These are phyloP conservation scores for Trichoderma virens DNA, from an alignment of 495 filamentous ascomycete species.

Conservation along the genomic window DNA sequence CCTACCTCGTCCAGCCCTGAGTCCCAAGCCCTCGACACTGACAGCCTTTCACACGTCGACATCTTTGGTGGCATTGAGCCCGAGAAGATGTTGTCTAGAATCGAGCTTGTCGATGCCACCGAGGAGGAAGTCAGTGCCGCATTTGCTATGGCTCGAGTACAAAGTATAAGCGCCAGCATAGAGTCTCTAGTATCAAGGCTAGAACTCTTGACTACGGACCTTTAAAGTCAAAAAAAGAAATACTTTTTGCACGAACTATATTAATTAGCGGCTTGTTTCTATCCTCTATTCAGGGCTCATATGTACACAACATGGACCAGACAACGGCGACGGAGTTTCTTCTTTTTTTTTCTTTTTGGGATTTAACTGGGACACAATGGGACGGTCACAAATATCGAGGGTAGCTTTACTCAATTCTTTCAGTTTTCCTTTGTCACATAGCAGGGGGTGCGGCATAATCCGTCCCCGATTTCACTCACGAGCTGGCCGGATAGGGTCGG, in stretches of 20 bases:
- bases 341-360: not conserved
- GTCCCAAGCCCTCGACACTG: slow-evolving; percentile 22
- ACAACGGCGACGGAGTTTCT: not conserved
- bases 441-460: too few species aligned
- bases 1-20: slow-evolving; percentile 11
- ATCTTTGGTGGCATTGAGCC: slow-evolving; percentile 48
- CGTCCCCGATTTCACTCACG: too few species aligned
- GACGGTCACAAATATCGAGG: too few species aligned
- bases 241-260: not conserved
- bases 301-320: not conserved
- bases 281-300: not conserved
- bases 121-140: slow-evolving; percentile 34
- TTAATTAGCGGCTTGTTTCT: not conserved
- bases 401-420: too few species aligned
- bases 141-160: slow-evolving; percentile 31
- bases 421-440: too few species aligned
- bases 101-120: slow-evolving; percentile 48
- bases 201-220: slow-evolving; percentile 26
- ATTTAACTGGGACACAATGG: too few species aligned
- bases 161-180: slow-evolving; percentile 32
- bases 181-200: slow-evolving; percentile 32
- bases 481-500: too few species aligned
- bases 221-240: slow-evolving; percentile 17
- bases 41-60: slow-evolving; percentile 25
- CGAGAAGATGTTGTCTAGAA: slow-evolving; percentile 50